Percentiles rank a stretch among this genome's conserved stretches.
Evolutionary conservation across 768 basidiomycete species (phyloP).

Genomic region (Mycena pura): DNA sequence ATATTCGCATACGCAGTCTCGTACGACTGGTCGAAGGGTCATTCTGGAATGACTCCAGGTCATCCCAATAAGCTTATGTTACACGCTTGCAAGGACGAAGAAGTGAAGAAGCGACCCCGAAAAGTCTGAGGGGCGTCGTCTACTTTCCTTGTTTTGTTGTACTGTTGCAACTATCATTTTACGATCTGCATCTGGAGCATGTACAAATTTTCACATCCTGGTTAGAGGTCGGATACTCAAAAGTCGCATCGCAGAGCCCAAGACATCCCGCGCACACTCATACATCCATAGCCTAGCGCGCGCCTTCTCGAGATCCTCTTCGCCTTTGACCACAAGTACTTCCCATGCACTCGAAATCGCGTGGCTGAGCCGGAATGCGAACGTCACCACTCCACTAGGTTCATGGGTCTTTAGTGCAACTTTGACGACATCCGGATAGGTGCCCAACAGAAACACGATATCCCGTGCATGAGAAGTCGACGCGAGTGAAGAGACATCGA

Average conservation of each 20-base stretch:
- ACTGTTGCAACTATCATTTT: slow-evolving; percentile 8
- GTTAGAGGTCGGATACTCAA: slow-evolving; percentile 90
- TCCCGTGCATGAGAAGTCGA: slow-evolving; percentile 80
- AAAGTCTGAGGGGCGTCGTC: slow-evolving; percentile 36
- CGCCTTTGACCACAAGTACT: slow-evolving; percentile 83
- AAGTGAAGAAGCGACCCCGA: slow-evolving; percentile 73
- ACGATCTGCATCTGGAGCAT: not conserved
- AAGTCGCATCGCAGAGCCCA: slow-evolving; percentile 85
- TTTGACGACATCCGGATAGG: slow-evolving; percentile 91
- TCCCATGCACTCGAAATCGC: slow-evolving; percentile 95
- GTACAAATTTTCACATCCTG: slow-evolving; percentile 69
- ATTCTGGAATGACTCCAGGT: slow-evolving; percentile 73
- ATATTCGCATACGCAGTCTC: slow-evolving; percentile 94
- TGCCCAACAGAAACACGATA: slow-evolving; percentile 83
- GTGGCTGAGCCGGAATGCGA: slow-evolving; percentile 84
- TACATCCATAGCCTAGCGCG: slow-evolving; percentile 89
- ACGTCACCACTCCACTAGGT: slow-evolving; percentile 92
- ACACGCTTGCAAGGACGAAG: slow-evolving; percentile 87
- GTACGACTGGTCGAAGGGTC: slow-evolving; percentile 95
- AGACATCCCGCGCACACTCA: slow-evolving; percentile 87
- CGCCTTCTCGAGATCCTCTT: slow-evolving; percentile 77
- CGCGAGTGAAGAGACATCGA: slow-evolving; percentile 70
- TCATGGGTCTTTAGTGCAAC: slow-evolving; percentile 86
- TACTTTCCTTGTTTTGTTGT: not conserved
- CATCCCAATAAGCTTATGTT: slow-evolving; percentile 83